These are phyloP conservation scores for Coemansia sp. DNA, from an alignment of 192 early-diverging fungal genomes.

Conservation along the genomic window DNA sequence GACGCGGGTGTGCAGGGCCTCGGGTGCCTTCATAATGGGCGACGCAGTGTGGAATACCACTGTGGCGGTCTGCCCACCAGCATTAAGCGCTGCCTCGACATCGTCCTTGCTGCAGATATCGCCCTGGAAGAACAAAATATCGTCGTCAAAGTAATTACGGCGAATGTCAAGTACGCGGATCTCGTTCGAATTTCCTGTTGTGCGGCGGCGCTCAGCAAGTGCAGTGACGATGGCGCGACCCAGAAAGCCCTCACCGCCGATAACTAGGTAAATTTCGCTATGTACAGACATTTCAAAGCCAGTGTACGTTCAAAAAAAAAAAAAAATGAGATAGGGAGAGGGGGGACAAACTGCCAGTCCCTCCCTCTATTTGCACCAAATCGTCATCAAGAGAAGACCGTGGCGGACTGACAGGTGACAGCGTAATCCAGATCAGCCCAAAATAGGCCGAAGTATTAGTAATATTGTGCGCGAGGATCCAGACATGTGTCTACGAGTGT, in stretches of 20 bases:
- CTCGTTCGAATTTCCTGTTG: slow-evolving; percentile 40
- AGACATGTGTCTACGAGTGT: background rate
- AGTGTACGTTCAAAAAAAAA: background rate
- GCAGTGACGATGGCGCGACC: slow-evolving; percentile 76
- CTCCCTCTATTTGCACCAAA: background rate
- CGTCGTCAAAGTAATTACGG: slow-evolving; percentile 54
- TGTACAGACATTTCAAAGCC: slow-evolving; percentile 20
- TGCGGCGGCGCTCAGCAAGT: slow-evolving; percentile 61
- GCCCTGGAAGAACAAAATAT: slow-evolving; percentile 57
- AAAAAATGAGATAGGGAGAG: background rate
- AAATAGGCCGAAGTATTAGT: background rate
- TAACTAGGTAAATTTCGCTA: slow-evolving; percentile 64
- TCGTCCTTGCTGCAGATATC: slow-evolving; percentile 61
- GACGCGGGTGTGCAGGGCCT: slow-evolving; percentile 73
- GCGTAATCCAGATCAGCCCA: background rate
- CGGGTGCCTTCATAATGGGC: slow-evolving; percentile 73
- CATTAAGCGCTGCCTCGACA: slow-evolving; percentile 61
- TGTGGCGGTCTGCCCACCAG: slow-evolving; percentile 56
- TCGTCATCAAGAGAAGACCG: background rate
- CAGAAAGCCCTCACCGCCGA: slow-evolving; percentile 90
- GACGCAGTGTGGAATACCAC: slow-evolving; percentile 91
- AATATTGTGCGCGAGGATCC: background rate
- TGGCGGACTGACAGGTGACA: too few species aligned
- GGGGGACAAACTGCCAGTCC: background rate
- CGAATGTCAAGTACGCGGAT: slow-evolving; percentile 87